Percentiles rank a stretch among this genome's conserved stretches.
Conservation (phyloP, 129 eudicot species). For the Tagetes patula region DNA sequence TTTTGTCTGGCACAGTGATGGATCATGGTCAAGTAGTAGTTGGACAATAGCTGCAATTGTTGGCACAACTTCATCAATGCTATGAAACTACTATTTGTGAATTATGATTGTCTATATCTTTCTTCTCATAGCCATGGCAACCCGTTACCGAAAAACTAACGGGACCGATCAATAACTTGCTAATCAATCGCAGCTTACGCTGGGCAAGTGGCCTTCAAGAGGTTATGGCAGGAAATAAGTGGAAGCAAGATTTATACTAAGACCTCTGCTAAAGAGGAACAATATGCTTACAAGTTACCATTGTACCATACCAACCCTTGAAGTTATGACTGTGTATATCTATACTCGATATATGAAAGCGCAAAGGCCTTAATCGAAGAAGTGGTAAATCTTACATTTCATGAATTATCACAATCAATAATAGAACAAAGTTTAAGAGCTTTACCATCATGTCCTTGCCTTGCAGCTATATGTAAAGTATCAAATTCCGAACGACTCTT, state of each 20-base stretch:
- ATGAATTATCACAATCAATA: background rate
- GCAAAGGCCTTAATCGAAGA: background rate
- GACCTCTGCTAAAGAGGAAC: too few species aligned
- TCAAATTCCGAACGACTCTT: constrained; percentile 57
- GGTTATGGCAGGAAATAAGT: too few species aligned
- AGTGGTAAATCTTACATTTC: background rate
- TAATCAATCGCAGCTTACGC: too few species aligned
- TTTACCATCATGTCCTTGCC: constrained; percentile 73
- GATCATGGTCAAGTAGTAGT: constrained; percentile 67
- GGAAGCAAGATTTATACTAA: too few species aligned
- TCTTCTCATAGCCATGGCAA: too few species aligned
- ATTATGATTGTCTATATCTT: too few species aligned
- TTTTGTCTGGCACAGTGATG: constrained; percentile 59
- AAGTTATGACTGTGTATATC: too few species aligned
- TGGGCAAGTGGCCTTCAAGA: too few species aligned
- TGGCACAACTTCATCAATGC: constrained; percentile 14
- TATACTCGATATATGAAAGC: background rate
- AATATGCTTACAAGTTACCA: too few species aligned
- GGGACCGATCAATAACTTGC: too few species aligned
- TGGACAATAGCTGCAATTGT: constrained; percentile 62
- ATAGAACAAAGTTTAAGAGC: constrained; percentile 25
- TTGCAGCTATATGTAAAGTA: constrained; percentile 77
- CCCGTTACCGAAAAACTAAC: too few species aligned
- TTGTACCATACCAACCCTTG: too few species aligned
- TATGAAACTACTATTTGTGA: background rate